Evolutionary conservation across 2,329 filamentous ascomycete species (phyloP).

Genomic region (Penicillium freii): DNA sequence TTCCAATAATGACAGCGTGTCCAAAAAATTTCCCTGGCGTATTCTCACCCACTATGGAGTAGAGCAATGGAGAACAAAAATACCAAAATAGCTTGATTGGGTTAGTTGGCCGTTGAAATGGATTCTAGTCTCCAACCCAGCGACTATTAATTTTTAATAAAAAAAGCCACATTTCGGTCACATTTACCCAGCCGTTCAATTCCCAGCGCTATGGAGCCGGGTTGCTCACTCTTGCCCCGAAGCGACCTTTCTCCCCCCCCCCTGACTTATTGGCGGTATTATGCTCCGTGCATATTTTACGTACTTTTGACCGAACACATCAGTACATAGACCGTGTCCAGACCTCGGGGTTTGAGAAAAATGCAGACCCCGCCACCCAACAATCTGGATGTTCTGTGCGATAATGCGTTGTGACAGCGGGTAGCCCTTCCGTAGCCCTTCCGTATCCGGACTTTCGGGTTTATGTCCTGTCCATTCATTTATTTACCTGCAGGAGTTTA

Average conservation of each 20-base stretch:
- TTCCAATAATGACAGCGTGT: background rate
- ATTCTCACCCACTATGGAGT: background rate
- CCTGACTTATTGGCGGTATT: background rate
- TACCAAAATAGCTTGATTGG: background rate
- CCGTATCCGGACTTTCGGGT: background rate
- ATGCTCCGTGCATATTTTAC: background rate
- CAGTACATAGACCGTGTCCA: background rate
- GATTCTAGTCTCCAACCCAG: background rate
- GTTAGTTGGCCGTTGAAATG: conserved; percentile 19
- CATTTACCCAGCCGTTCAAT: background rate
- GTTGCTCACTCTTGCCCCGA: background rate
- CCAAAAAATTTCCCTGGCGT: background rate
- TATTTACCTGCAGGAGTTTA: background rate
- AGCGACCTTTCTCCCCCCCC: background rate
- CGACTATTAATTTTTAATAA: background rate
- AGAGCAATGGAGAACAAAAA: background rate
- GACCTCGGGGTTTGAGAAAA: background rate
- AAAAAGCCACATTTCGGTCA: background rate
- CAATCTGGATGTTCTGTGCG: background rate
- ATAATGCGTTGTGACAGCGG: conserved; percentile 5
- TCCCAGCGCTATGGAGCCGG: background rate
- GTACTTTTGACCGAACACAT: background rate
- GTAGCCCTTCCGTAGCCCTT: background rate
- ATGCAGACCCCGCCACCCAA: background rate
- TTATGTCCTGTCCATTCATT: background rate